Evolutionary conservation across 257 asterid species (phyloP).

Genomic region (Plantago major): DNA sequence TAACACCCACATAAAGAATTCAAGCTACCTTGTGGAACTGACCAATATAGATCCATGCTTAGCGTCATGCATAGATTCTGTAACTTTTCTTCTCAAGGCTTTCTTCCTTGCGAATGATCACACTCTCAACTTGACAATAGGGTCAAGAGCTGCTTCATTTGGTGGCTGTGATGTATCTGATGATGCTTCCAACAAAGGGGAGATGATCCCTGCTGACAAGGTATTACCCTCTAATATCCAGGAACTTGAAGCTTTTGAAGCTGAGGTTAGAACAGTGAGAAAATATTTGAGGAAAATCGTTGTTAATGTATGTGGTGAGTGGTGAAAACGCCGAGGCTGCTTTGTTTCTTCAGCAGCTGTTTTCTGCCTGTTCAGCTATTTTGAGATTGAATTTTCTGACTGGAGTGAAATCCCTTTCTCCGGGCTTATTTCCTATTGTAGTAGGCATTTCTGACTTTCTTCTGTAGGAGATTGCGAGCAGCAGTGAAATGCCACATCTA

Average conservation of each 20-base stretch:
- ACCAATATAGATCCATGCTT: constrained; percentile 37
- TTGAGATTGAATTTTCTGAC: constrained; percentile 52
- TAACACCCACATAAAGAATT: constrained; percentile 29
- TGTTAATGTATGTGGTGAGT: constrained; percentile 44
- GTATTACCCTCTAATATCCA: constrained; percentile 25
- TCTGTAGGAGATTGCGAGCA: constrained; percentile 54
- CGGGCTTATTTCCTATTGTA: constrained; percentile 44
- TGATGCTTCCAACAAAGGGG: constrained; percentile 31
- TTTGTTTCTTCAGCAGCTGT: constrained; percentile 61
- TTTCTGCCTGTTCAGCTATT: constrained; percentile 72
- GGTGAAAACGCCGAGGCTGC: constrained; percentile 63
- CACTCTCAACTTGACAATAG: constrained; percentile 25
- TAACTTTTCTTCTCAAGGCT: constrained; percentile 29
- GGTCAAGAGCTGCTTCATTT: constrained; percentile 17
- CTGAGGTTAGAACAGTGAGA: constrained; percentile 42
- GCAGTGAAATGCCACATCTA: constrained; percentile 33
- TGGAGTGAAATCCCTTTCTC: constrained; percentile 35
- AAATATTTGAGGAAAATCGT: constrained; percentile 36
- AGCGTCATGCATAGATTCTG: constrained; percentile 38
- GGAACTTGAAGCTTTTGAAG: constrained; percentile 48
- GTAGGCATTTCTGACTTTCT: constrained; percentile 49
- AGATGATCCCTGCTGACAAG: constrained; percentile 20
- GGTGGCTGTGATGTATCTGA: constrained; percentile 22
- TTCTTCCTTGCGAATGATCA: constrained; percentile 53
- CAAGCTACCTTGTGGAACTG: constrained; percentile 35